Base-by-base conservation (phyloP, 2,329 filamentous ascomycete genomes). In the Trichoderma oligosporum region DNA sequence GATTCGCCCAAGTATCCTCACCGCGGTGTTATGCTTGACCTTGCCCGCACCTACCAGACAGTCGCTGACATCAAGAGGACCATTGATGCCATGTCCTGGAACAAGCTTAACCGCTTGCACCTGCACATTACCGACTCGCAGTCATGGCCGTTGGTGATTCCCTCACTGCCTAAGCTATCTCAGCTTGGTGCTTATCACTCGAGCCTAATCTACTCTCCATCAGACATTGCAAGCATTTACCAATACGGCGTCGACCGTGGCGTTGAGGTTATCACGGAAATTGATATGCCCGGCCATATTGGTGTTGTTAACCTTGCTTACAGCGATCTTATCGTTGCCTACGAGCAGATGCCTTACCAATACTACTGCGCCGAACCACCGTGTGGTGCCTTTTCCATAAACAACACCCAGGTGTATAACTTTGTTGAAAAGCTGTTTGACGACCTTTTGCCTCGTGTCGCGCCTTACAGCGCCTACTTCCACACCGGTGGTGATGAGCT, bases 401-500 rank as follows among this genome's bases (percentile, higher is more conserved):
- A 94, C 72, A 85, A 84, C 55, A 74, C 83, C 2, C 79, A 74
- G 1, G 89, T 94, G 2, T 80, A 86, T 64, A 73, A 78, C 2
- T 95, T 96, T 70, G 71, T 96, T 8, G 81, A 87, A 57, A 86
- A 72, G 27, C 73, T 96, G 12, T 87, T 91, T 64, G 78, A 79
- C 20, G 91, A 96, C 67, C 69, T 96, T 22, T 74, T 95, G 54
- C 90, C 91, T 12, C 80, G 89, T 33, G 71, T 91, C n/a, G 73
- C 77, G 7, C 84, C 86, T 0, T 90, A 89, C 70, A 80, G 86
- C 3, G 74, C 83, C 7, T 83, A 93, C 74, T 95, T 93, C 77
- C 91, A 96, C 73, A 88, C 88, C 1, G 91, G 91, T 46, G 91
- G 91, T 54, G 91, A 96, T 66, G 91, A 96, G 75, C 83, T 95